These are phyloP conservation scores for Hypericum perforatum DNA, from an alignment of 345 rosid species.

Conservation along the genomic window DNA sequence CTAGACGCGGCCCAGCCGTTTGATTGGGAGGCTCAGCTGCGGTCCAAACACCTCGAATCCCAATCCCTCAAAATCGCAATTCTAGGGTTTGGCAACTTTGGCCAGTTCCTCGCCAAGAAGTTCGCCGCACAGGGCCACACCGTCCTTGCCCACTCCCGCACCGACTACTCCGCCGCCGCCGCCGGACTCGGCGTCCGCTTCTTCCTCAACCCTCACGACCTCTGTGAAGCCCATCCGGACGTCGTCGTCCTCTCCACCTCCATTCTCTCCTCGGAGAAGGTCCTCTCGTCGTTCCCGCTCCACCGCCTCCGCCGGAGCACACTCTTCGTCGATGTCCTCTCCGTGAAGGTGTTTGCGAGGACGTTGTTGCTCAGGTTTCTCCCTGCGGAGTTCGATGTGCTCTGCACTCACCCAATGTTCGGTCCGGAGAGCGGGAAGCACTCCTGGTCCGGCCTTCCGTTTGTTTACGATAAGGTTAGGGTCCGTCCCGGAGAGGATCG, in stretches of 20 bases:
- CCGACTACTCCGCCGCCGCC: slow-evolving; percentile 52
- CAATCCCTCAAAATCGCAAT: slow-evolving; percentile 47
- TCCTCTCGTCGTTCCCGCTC: slow-evolving; percentile 55
- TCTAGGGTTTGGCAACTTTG: slow-evolving; percentile 74
- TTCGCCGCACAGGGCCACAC: slow-evolving; percentile 54
- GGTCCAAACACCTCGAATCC: too few relatives aligned
- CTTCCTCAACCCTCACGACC: slow-evolving; percentile 49
- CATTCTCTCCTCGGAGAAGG: slow-evolving; percentile 61
- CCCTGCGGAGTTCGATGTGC: slow-evolving; percentile 54
- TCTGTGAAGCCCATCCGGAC: slow-evolving; percentile 82
- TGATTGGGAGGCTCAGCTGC: too few relatives aligned
- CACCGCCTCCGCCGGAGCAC: slow-evolving; percentile 76
- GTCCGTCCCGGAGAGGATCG: slow-evolving; percentile 39
- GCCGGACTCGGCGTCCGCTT: slow-evolving; percentile 41
- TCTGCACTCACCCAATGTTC: slow-evolving; percentile 83
- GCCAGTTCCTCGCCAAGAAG: slow-evolving; percentile 64
- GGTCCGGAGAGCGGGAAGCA: slow-evolving; percentile 81
- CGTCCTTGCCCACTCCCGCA: slow-evolving; percentile 62
- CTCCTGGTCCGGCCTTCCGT: slow-evolving; percentile 60
- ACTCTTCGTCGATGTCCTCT: slow-evolving; percentile 77
- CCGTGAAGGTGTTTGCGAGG: slow-evolving; percentile 77
- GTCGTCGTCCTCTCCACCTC: slow-evolving; percentile 68
- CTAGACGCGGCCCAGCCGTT: too few relatives aligned
- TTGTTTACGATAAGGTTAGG: slow-evolving; percentile 71
- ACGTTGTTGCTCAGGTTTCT: slow-evolving; percentile 39